Base-by-base conservation (phyloP, 495 filamentous ascomycete genomes). In the Annulohypoxylon nitens region DNA sequence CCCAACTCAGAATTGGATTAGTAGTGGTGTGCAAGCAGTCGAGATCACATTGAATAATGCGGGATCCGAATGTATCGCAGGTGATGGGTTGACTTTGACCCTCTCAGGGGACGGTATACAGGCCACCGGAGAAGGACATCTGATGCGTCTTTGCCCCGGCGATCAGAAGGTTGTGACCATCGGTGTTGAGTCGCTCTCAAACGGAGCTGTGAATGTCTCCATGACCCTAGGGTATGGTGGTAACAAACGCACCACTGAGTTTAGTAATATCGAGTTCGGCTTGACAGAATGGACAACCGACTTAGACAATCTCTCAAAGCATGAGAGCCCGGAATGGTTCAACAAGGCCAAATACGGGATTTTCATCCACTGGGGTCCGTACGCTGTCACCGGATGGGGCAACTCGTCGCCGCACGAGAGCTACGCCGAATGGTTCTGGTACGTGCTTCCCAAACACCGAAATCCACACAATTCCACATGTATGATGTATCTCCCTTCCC, bases 281-380 rank as follows among this genome's bases (percentile, higher is more conserved):
- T 55, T 81, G 6, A 71, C 51, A 0, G 73, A 78, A 23, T 80
- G 79, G 72, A 78, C 79, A 0, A 61, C 76, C 3, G 76, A 80
- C 2, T 30, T 78, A 0, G 71, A 77, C n/a, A 79, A 75, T 58
- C 66, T 82, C 7, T 76, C 75, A n/a, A 64, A 73, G 10, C 87
- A 88, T 67, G 86, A 88, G 72, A 76, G 80, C 6, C 87, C 86
- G 0, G 79, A 79, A 47, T 88, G 86, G 87, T 89, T 84, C 59
- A 81, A 87, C 61, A 76, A 81, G 58, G 83, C 79, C 47, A 89
- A 89, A 61, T 88, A 80, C 71, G 86, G 86, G 0, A 88, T 88
- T 37, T 88, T 89, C 74, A 87, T 89, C 51, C 86, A 87, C 75
- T 88, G 86, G 87, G 86, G 87, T 1, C 70, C 81, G 0, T 88